phyloP scores from a whole-genome alignment of 768 basidiomycete species.

The Mycena polygramma region DNA sequence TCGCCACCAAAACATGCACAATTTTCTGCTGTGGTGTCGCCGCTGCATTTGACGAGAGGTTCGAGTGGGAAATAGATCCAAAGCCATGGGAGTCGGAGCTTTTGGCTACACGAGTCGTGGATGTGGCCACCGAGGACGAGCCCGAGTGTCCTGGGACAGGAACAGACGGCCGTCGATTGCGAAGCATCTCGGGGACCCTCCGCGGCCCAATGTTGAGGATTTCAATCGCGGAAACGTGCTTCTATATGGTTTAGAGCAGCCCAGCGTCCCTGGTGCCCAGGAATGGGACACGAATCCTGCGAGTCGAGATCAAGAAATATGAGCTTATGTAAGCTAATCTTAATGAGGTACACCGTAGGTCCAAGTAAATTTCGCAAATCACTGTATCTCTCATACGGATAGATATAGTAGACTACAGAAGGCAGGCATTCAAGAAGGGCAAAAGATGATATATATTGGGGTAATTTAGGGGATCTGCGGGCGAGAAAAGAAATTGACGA shows the following conservation, averaged over 20 bases:
- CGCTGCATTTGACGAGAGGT: conserved; percentile 50
- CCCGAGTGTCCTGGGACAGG: conserved; percentile 24
- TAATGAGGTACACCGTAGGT: not conserved
- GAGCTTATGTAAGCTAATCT: conserved; percentile 2
- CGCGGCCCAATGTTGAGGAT: not conserved
- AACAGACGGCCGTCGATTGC: conserved; percentile 34
- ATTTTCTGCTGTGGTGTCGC: conserved; percentile 85
- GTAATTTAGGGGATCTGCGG: too few relatives aligned
- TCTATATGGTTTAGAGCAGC: conserved; percentile 3
- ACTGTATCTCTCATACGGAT: not conserved
- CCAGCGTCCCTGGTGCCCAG: not conserved
- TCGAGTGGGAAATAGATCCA: conserved; percentile 45
- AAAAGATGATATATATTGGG: too few relatives aligned
- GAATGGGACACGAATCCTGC: not conserved
- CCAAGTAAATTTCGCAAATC: not conserved
- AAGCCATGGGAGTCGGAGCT: conserved; percentile 71
- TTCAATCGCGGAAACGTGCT: not conserved
- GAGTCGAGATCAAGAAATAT: conserved; percentile 6
- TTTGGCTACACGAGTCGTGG: conserved; percentile 66
- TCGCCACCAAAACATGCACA: conserved; percentile 82
- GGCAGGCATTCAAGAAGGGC: too few relatives aligned
- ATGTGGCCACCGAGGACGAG: conserved; percentile 18
- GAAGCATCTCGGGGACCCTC: conserved; percentile 20
- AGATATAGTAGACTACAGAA: not conserved
- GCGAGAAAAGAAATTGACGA: too few relatives aligned